Evolutionary conservation across 192 early-diverging fungal genomes (phyloP).

Genomic region (Fimicolochytrium jonesii): DNA sequence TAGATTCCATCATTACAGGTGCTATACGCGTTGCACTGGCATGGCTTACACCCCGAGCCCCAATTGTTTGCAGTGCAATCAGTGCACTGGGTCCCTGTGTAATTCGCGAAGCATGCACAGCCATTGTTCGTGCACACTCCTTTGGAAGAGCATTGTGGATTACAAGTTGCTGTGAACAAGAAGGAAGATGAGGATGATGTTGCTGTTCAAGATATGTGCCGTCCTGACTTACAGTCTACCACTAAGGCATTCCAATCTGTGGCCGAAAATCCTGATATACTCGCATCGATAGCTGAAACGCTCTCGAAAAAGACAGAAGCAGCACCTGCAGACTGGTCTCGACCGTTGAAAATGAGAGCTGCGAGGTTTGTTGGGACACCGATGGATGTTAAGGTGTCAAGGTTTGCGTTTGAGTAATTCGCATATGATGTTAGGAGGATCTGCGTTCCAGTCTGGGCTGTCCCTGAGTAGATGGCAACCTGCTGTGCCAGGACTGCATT

Average conservation of each 20-base stretch:
- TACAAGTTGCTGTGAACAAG: constrained; percentile 8
- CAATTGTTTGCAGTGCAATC: constrained; percentile 5
- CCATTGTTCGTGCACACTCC: background rate
- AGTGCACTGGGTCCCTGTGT: background rate
- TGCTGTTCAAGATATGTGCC: background rate
- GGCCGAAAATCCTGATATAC: background rate
- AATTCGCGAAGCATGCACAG: background rate
- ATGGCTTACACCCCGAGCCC: constrained; percentile 4
- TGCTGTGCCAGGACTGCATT: background rate
- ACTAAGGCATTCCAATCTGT: constrained; percentile 14
- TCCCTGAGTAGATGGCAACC: background rate
- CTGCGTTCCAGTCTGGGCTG: background rate
- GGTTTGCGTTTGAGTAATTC: background rate
- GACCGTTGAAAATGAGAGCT: background rate
- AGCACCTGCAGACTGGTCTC: background rate
- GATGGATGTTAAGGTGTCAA: background rate
- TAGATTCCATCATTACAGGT: constrained; percentile 14
- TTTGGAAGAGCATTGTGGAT: background rate
- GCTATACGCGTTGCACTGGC: background rate
- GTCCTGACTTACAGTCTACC: constrained; percentile 7
- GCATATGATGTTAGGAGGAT: background rate
- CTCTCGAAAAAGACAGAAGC: constrained; percentile 6
- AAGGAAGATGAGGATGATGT: background rate
- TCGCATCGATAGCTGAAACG: background rate
- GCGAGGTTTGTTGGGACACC: background rate